A percentile compares a stretch with the other conserved stretches of the same genome.
Evolutionary conservation across 148 eudicot species (phyloP).

Genomic region (Amaranthus hypochondriacus): DNA sequence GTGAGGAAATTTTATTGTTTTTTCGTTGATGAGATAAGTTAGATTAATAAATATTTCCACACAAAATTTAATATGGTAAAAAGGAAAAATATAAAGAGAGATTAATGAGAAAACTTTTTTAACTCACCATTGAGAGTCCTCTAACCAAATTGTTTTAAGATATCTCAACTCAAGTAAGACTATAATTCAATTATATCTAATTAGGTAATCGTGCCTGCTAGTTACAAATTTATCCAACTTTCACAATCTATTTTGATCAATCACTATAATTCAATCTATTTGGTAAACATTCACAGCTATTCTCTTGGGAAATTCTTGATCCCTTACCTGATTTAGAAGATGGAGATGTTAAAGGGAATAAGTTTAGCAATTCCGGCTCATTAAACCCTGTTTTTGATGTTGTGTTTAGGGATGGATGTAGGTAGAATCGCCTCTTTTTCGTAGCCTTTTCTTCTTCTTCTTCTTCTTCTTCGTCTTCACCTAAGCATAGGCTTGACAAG

Average conservation of each 20-base stretch:
- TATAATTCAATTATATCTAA: constrained; percentile 12
- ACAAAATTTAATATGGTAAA: no score
- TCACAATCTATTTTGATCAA: constrained; percentile 4
- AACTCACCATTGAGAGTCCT: no score
- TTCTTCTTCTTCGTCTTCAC: constrained; percentile 35
- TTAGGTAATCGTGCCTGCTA: background rate
- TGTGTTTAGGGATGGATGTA: constrained; percentile 35
- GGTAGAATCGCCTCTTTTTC: constrained; percentile 34
- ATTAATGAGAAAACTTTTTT: no score
- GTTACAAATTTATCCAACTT: constrained; percentile 12
- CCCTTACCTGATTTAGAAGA: constrained; percentile 20
- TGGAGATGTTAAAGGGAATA: constrained; percentile 41
- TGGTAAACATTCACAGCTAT: background rate
- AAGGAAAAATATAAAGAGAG: no score
- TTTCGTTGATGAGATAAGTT: no score
- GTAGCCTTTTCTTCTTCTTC: constrained; percentile 44
- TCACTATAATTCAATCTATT: background rate
- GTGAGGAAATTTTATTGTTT: no score
- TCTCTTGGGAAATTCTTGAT: constrained; percentile 1
- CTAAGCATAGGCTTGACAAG: constrained; percentile 28
- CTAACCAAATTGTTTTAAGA: background rate
- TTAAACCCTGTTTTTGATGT: constrained; percentile 25
- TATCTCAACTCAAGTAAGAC: constrained; percentile 9
- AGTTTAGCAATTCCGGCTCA: constrained; percentile 40
- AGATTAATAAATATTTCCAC: no score